These are phyloP conservation scores for Astragalus membranaceus DNA, from an alignment of 306 rosid genomes.

Conservation along the genomic window DNA sequence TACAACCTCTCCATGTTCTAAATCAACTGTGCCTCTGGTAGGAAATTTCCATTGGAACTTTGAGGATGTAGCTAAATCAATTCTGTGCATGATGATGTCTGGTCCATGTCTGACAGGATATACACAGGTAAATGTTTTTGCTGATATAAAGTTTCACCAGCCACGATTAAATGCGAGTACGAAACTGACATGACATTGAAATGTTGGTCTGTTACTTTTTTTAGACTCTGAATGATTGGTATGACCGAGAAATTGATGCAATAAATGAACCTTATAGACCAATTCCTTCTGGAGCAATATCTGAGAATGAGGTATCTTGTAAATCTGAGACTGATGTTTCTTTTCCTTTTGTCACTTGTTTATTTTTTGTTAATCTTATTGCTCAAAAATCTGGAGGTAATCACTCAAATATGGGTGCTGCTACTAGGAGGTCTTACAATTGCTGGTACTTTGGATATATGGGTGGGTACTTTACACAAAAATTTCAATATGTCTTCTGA, in stretches of 20 bases:
- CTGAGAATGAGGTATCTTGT: constrained; percentile 78
- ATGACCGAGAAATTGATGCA: constrained; percentile 96
- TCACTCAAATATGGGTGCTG: constrained; percentile 92
- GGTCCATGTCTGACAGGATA: constrained; percentile 95
- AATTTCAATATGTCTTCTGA: neutral
- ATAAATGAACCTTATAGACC: constrained; percentile 98
- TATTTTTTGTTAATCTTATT: neutral
- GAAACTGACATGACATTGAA: neutral
- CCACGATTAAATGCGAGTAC: constrained; percentile 4
- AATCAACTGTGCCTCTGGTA: constrained; percentile 18
- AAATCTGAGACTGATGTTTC: neutral
- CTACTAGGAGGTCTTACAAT: constrained; percentile 76
- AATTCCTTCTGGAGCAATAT: constrained; percentile 92
- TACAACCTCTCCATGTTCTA: constrained; percentile 13
- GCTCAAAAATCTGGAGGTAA: constrained; percentile 49
- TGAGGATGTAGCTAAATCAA: constrained; percentile 83
- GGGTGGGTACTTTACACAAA: constrained; percentile 57
- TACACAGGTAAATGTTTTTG: constrained; percentile 63
- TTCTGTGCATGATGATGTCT: constrained; percentile 91
- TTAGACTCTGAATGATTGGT: constrained; percentile 94
- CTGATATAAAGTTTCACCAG: neutral
- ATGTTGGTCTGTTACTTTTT: constrained; percentile 8
- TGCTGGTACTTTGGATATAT: constrained; percentile 80
- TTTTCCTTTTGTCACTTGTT: neutral
- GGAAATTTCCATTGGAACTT: constrained; percentile 92